phyloP scores from a whole-genome alignment of 257 asterid genomes.

The Verbascum thapsus region DNA sequence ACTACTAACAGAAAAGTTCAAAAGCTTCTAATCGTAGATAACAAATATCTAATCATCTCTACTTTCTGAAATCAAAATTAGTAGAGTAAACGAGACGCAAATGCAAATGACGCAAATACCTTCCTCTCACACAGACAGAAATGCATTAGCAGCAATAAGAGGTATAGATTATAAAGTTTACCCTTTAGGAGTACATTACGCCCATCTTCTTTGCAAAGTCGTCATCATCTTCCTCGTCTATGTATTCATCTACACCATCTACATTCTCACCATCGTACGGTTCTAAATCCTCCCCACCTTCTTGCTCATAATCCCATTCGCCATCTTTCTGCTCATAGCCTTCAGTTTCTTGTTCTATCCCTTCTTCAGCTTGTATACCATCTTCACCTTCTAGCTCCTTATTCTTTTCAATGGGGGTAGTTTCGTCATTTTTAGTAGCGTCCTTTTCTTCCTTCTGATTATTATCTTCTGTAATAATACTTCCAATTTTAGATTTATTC shows the following conservation, averaged over 20 bases:
- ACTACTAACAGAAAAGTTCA: constrained; percentile 29
- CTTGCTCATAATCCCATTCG: constrained; percentile 61
- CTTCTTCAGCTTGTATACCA: constrained; percentile 41
- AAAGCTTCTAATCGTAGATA: constrained; percentile 40
- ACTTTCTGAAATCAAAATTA: constrained; percentile 54
- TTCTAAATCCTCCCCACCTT: constrained; percentile 57
- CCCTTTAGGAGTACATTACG: constrained; percentile 55
- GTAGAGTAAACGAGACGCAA: constrained; percentile 48
- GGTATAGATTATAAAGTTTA: neutral
- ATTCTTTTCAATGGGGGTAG: constrained; percentile 8
- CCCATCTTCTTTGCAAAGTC: constrained; percentile 97
- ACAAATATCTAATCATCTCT: constrained; percentile 37
- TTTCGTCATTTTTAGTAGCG: constrained; percentile 20
- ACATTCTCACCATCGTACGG: constrained; percentile 66
- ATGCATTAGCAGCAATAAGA: constrained; percentile 25
- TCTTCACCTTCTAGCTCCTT: constrained; percentile 55
- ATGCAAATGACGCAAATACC: constrained; percentile 31
- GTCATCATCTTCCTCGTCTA: constrained; percentile 68
- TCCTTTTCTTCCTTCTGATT: constrained; percentile 30
- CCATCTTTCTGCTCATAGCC: constrained; percentile 54
- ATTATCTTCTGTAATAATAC: constrained; percentile 30
- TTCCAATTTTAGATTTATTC: constrained; percentile 26
- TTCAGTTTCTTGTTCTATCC: constrained; percentile 51
- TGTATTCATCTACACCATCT: constrained; percentile 50
- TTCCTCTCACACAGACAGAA: constrained; percentile 22